Evolutionary conservation across 2,329 filamentous ascomycete species (phyloP).

Genomic region (Phyllosticta paracitricarpa): DNA sequence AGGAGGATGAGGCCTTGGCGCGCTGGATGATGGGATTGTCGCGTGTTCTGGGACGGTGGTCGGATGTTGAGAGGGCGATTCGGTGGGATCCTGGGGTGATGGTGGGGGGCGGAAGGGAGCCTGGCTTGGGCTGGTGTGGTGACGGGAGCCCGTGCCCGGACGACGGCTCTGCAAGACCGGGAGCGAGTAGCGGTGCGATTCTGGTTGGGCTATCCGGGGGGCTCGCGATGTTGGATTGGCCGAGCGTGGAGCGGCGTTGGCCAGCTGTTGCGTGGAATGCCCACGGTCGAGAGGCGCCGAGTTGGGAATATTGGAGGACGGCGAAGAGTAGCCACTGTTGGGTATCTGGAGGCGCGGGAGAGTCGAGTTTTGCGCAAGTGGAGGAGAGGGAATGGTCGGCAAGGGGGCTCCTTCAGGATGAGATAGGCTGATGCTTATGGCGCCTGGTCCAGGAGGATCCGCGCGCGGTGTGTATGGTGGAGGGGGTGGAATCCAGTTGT

Average conservation of each 20-base stretch:
- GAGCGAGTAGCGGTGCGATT: not conserved
- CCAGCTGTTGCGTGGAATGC: not conserved
- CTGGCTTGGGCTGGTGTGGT: constrained; percentile 3
- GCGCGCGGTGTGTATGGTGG: constrained; percentile 64
- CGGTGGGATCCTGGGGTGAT: not conserved
- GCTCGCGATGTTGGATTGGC: not conserved
- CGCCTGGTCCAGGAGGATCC: constrained; percentile 20
- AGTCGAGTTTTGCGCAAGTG: constrained; percentile 6
- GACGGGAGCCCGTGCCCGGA: not conserved
- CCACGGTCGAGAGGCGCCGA: not conserved
- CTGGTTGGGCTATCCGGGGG: not conserved
- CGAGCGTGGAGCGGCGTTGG: not conserved
- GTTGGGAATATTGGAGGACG: not conserved
- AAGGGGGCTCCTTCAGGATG: constrained; percentile 3
- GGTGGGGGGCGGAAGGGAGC: not conserved
- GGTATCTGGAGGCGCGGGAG: constrained; percentile 8
- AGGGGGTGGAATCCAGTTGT: constrained; percentile 80
- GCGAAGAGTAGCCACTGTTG: not conserved
- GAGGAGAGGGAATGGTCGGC: constrained; percentile 2
- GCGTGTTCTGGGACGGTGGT: not conserved
- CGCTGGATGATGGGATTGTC: not conserved
- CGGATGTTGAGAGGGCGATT: not conserved
- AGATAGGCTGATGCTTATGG: constrained; percentile 26
- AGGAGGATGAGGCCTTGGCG: not conserved
- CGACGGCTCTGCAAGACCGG: not conserved